These are phyloP conservation scores for Cryoendolithus antarcticus DNA, from an alignment of 2,329 filamentous ascomycete species.

Conservation along the genomic window DNA sequence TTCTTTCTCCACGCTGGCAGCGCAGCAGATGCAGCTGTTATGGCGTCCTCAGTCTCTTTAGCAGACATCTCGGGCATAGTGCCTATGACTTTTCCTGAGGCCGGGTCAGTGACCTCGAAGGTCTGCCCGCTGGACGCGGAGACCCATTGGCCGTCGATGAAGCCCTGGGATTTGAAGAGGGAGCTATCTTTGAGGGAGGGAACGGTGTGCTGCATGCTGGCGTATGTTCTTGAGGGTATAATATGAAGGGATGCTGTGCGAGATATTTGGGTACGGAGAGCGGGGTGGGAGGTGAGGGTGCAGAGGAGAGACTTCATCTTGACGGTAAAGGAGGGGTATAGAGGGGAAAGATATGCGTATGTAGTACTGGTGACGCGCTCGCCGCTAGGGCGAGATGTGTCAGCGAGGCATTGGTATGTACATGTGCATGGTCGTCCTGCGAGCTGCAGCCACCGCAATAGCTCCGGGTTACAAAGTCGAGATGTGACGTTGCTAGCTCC, in stretches of 20 bases:
- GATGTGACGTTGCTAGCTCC: too few relatives aligned
- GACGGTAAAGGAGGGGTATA: slow-evolving; percentile 1
- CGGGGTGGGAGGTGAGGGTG: slow-evolving; percentile 9
- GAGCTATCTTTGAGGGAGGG: slow-evolving; percentile 36
- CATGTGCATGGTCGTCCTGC: too few relatives aligned
- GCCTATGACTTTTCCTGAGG: slow-evolving; percentile 68
- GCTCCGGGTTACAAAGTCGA: too few relatives aligned
- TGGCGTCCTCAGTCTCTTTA: slow-evolving; percentile 67
- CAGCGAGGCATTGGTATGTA: too few relatives aligned
- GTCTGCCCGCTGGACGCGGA: slow-evolving; percentile 76
- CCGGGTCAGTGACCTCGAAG: slow-evolving; percentile 81
- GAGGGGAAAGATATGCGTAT: too few relatives aligned
- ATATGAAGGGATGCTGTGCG: slow-evolving; percentile 11
- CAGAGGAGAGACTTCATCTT: slow-evolving; percentile 14
- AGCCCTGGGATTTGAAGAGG: slow-evolving; percentile 72
- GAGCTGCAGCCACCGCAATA: too few relatives aligned
- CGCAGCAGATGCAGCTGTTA: slow-evolving; percentile 68
- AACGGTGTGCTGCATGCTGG: slow-evolving; percentile 30
- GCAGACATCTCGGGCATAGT: slow-evolving; percentile 73
- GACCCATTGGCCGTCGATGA: slow-evolving; percentile 90
- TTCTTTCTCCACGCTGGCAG: slow-evolving; percentile 57
- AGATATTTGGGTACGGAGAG: slow-evolving; percentile 12
- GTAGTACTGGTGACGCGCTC: too few relatives aligned
- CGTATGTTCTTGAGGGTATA: slow-evolving; percentile 23
- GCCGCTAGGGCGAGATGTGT: too few relatives aligned